Evolutionary conservation across 75 land plant species (phyloP), one percentile per base, ranked within the genome.

Genomic region (Sequoiadendron giganteum): DNA sequence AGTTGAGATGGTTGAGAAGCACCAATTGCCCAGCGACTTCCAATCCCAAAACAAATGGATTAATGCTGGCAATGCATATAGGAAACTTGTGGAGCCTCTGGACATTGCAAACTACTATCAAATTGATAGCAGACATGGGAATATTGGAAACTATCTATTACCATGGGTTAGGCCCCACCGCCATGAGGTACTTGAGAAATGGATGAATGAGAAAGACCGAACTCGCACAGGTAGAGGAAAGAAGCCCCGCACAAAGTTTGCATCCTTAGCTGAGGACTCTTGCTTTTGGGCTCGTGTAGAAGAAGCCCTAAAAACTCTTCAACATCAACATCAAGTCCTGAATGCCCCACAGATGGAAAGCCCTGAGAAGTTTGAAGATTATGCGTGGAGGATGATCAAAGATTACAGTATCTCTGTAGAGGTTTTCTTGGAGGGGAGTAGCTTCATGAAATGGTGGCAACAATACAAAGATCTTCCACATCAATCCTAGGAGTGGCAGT

Each of bases 71-170:
- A 85, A 25, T 54, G 43, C 87, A 0, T 87, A 83, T 34, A 77
- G 87, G 0, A 43, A 14, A 11, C 85, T 87, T n/a, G 88, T 87
- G 25, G 88, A 87, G 87, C 88, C 87, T 34, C 43, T 87, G 38
- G 88, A 87, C 87, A 87, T 81, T 87, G 65, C 88, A 30, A 0
- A 28, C 13, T 45, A 81, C 13, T 81, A 81, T 81, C 3, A 2
- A 52, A 13, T 1, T 1, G 55, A 52, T 52, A 52, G 16, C 15
- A 32, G 2, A 9, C 2, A 25, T 21, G 10, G 40, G 32, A 47
- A 47, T 3, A 81, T 3, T 10, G 11, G 84, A 25, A 81, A 28
- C 32, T 52, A 84, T 47, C 6, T 49, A 28, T n/a, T 5, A 32
- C 10, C 18, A 6, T 36, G 82, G 30, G 43, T 43, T 32, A 84